Evolutionary conservation across 495 filamentous ascomycete species (phyloP), one percentile per base, ranked within the genome.

Genomic region (Xylaria grammica): DNA sequence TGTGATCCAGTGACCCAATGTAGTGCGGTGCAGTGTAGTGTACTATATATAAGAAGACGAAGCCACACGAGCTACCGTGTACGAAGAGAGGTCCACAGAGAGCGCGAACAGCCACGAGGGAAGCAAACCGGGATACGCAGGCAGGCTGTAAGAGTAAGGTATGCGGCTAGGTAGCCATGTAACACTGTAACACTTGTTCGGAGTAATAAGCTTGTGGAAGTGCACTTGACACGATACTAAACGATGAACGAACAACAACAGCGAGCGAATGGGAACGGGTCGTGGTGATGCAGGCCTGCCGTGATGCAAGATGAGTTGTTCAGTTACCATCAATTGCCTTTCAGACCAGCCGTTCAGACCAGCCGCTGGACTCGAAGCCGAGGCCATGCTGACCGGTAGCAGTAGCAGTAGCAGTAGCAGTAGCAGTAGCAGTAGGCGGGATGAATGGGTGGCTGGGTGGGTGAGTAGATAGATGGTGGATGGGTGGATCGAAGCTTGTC

Each of bases 261-360:
- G 6, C 7, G 71, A 67, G 64, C 70, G 74, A 74, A 72, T 75
- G 69, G 66, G 73, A 74, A 70, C 68, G 69, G 76, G 75, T 74
- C 32, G 27, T 65, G 71, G 78, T 71, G 74, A 52, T 75, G 77
- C 75, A 76, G 76, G 4, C 22, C 74, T 72, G 67, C 69, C 67
- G 67, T 68, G 59, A 71, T 81, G 79, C 79, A 78, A 75, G 78
- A 76, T 81, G 78, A 80, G 78, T 81, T 81, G 79, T 79, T 75
- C 79, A 75, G 70, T 70, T 67, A 34, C 55, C 53, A 53, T 58
- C 58, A 29, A 30, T 42, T 3, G 27, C 9, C 4, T 1, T 19
- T n/a, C 26, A 36, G 26, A 3, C 17, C 27, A 45, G 50, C 10
- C 57, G 19, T 26, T 34, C 50, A 40, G 58, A 36, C 20, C 38